Conservation (phyloP, 768 basidiomycete genomes). For the Lactarius akahatsu region DNA sequence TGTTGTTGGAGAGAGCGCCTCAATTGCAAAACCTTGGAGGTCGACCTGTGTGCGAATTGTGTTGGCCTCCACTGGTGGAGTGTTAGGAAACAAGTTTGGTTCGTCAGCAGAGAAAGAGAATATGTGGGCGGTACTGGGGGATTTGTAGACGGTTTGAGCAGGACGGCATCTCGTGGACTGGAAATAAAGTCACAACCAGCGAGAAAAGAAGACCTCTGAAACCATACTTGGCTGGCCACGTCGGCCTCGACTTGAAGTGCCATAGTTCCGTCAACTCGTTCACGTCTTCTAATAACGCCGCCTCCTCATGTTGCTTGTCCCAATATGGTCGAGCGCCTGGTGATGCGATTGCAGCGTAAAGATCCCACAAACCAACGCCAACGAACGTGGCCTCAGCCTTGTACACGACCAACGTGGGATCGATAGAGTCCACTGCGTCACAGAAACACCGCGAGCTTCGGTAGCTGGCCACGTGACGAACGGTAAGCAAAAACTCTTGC, state of each 20-base stretch:
- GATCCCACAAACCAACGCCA: constrained; percentile 92
- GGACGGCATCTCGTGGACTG: constrained; percentile 87
- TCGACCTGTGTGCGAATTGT: constrained; percentile 95
- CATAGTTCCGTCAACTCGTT: constrained; percentile 90
- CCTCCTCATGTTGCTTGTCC: constrained; percentile 91
- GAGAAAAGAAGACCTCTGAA: constrained; percentile 28
- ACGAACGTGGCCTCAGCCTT: constrained; percentile 97
- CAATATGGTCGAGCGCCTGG: constrained; percentile 80
- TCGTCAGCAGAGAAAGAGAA: constrained; percentile 96
- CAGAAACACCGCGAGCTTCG: constrained; percentile 86
- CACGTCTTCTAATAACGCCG: constrained; percentile 81
- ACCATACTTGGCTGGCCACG: constrained; percentile 89
- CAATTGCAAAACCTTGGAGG: constrained; percentile 98
- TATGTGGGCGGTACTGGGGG: constrained; percentile 89
- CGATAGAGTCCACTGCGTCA: constrained; percentile 94
- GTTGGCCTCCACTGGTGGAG: constrained; percentile 65
- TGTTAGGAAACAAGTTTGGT: constrained; percentile 75
- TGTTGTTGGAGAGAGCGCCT: constrained; percentile 91
- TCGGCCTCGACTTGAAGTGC: constrained; percentile 88
- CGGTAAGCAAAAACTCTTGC: constrained; percentile 15
- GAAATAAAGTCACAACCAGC: constrained; percentile 20
- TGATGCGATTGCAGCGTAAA: constrained; percentile 83
- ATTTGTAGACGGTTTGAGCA: constrained; percentile 96
- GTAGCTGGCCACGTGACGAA: constrained; percentile 49
- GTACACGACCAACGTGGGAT: constrained; percentile 94